A percentile compares a stretch with the other conserved stretches of the same genome.
Conservation (phyloP, 805 yeast species). For the Starmerella stigmatis region DNA sequence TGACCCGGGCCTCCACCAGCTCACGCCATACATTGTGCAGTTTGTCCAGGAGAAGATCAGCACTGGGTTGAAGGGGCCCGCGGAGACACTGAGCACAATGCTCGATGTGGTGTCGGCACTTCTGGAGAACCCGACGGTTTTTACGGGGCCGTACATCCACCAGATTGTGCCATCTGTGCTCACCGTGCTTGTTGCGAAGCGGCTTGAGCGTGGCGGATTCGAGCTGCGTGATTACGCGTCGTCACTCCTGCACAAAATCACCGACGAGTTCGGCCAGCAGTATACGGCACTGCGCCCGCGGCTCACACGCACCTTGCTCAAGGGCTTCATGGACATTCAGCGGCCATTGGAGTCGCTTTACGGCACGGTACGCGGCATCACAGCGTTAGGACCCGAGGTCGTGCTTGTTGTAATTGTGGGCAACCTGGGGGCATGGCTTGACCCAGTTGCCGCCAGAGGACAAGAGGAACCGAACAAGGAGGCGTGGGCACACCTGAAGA, state of each 20-base stretch:
- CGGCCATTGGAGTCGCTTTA: conserved; percentile 83
- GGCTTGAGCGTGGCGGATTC: conserved; percentile 40
- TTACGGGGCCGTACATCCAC: conserved; percentile 90
- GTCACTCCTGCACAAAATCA: conserved; percentile 65
- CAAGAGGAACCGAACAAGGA: conserved; percentile 20
- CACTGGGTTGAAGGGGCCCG: conserved; percentile 53
- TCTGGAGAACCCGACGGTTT: conserved; percentile 70
- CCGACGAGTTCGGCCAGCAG: conserved; percentile 67
- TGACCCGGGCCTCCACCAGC: conserved; percentile 93
- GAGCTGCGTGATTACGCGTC: conserved; percentile 86
- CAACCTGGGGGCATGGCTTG: conserved; percentile 67
- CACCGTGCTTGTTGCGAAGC: conserved; percentile 78
- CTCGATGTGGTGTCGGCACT: conserved; percentile 79
- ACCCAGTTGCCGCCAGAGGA: conserved; percentile 41
- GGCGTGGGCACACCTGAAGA: conserved; percentile 21
- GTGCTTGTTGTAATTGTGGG: conserved; percentile 75
- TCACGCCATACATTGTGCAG: conserved; percentile 92
- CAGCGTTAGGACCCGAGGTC: conserved; percentile 78
- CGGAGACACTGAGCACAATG: conserved; percentile 67
- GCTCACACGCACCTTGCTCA: conserved; percentile 80
- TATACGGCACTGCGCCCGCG: conserved; percentile 86
- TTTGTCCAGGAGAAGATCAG: conserved; percentile 93
- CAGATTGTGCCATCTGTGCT: conserved; percentile 94
- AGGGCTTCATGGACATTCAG: conserved; percentile 78
- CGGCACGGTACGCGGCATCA: conserved; percentile 80